These are phyloP conservation scores for Oenanthe sinensis DNA, from an alignment of 129 eudicot genomes.

Conservation along the genomic window DNA sequence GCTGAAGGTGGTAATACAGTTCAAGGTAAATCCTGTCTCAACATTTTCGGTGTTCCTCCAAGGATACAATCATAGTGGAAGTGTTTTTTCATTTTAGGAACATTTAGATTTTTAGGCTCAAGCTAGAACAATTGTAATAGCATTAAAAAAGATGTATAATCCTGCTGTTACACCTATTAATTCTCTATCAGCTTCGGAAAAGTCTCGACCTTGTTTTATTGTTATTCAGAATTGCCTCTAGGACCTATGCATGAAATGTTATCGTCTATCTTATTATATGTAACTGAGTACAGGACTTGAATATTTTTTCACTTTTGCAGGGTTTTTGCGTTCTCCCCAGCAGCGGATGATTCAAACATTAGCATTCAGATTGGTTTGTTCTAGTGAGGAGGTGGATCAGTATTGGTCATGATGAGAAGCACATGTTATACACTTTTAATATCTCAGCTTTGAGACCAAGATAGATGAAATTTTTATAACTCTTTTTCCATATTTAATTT, in stretches of 20 bases:
- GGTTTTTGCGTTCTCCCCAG: constrained; percentile 1
- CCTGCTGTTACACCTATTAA: not conserved
- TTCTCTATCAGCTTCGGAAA: not conserved
- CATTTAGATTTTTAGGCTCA: not conserved
- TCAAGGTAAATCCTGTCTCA: not conserved
- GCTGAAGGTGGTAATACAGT: not conserved
- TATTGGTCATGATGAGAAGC: not conserved
- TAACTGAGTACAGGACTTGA: not conserved
- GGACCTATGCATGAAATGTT: not conserved
- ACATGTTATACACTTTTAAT: not conserved
- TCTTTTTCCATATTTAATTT: not conserved
- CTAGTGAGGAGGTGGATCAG: constrained; percentile 4
- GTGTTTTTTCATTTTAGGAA: not conserved
- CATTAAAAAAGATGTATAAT: not conserved
- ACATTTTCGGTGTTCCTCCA: not conserved
- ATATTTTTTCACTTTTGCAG: not conserved
- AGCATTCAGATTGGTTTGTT: not conserved
- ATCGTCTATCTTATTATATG: not conserved
- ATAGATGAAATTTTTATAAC: not conserved
- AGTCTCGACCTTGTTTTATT: not conserved
- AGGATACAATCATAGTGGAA: not conserved
- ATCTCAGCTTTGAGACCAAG: not conserved
- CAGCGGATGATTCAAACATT: not conserved
- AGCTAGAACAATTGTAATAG: not conserved
- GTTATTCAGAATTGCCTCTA: not conserved